Conservation (phyloP, 2,329 filamentous ascomycete species). For the Colletotrichum salicis region DNA sequence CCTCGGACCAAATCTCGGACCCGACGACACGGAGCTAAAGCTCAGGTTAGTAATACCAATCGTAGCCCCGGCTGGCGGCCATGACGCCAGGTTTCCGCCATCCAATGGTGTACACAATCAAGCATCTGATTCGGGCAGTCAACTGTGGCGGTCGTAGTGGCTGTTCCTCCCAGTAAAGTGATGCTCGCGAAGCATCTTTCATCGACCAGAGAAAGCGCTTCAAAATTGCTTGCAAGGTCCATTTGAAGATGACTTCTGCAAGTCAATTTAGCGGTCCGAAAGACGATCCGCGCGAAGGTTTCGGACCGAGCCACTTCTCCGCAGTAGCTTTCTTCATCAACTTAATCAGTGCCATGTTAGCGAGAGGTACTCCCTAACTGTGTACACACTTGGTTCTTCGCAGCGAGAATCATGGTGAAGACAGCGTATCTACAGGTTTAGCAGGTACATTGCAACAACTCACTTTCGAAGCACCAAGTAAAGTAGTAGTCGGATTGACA, state of each 20-base stretch:
- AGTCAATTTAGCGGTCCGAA: conserved; percentile 36
- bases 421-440: neutral
- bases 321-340: no score
- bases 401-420: neutral
- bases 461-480: neutral
- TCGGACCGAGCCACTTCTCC: neutral
- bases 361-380: neutral
- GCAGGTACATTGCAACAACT: neutral
- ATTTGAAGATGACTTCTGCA: neutral
- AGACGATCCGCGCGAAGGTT: neutral
- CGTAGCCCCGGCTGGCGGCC: neutral
- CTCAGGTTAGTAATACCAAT: neutral
- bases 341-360: neutral
- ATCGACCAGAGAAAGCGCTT: neutral
- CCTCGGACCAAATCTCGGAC: neutral
- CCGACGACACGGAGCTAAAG: neutral
- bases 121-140: no score
- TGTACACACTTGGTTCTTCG: no score
- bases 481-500: neutral
- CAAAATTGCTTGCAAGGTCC: no score
- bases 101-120: neutral
- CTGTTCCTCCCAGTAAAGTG: no score
- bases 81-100: no score
- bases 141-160: no score
- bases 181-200: no score